A percentile compares a stretch with the other conserved stretches of the same genome.
These are phyloP conservation scores for Fonsecaea multimorphosa DNA, from an alignment of 2,329 filamentous ascomycete species.

Conservation along the genomic window DNA sequence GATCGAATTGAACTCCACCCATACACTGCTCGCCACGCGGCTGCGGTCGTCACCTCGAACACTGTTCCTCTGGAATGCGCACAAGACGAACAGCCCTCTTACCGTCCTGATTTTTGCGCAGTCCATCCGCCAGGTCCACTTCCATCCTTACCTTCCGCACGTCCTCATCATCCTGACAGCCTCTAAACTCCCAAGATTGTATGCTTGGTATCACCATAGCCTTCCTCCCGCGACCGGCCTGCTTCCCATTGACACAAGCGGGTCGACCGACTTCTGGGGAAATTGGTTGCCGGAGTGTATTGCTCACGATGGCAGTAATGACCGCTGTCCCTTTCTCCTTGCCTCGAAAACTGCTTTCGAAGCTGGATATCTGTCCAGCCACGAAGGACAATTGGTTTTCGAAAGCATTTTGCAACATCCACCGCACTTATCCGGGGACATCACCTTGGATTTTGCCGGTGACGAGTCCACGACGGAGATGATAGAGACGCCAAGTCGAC, in stretches of 20 bases:
- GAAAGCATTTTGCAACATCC: slow-evolving; percentile 23
- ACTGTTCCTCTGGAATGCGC: slow-evolving; percentile 33
- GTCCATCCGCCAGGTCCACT: slow-evolving; percentile 29
- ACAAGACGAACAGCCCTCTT: slow-evolving; percentile 7
- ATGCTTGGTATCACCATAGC: slow-evolving; percentile 30
- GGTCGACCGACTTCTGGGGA: slow-evolving; percentile 24
- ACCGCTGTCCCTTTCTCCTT: slow-evolving; percentile 28
- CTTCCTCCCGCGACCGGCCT: slow-evolving; percentile 20
- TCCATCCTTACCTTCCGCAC: slow-evolving; percentile 30
- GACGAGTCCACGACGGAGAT: slow-evolving; percentile 18
- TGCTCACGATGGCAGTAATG: background rate
- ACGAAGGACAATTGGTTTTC: slow-evolving; percentile 21
- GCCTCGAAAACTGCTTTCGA: slow-evolving; percentile 21
- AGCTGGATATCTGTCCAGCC: slow-evolving; percentile 19
- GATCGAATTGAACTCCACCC: slow-evolving; percentile 28
- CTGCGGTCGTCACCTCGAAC: slow-evolving; percentile 25
- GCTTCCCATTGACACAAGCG: slow-evolving; percentile 17
- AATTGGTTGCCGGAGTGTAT: slow-evolving; percentile 28
- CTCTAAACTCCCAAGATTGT: slow-evolving; percentile 21
- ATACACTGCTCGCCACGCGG: slow-evolving; percentile 30
- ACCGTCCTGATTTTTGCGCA: slow-evolving; percentile 31
- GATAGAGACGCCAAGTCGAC: slow-evolving; percentile 19
- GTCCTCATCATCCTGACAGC: slow-evolving; percentile 34
- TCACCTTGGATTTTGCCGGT: background rate
- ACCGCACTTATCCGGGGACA: background rate